Base-by-base conservation (phyloP, 345 rosid genomes). In the Euclidium syriacum region DNA sequence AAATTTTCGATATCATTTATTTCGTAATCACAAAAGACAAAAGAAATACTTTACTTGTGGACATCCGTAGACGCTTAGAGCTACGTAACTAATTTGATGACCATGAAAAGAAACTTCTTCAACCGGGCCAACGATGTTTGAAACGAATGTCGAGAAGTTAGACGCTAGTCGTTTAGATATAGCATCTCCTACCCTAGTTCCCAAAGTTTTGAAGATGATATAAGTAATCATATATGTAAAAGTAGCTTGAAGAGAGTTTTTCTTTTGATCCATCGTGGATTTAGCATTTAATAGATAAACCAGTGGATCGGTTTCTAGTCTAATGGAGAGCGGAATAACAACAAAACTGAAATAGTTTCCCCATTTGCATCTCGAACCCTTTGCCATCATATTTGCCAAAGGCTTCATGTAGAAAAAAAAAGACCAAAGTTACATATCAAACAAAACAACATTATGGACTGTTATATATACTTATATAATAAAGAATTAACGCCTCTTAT, bases 21-120 rank as follows among this genome's bases (percentile, higher is more conserved):
- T n/a, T n/a, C 7, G 8, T 1, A 29, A 29, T 5, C 5, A 29
- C 5, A 29, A 29, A 5, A 27, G 6, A 27, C 4, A 27, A 27
- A 27, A 6, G 6, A 27, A 27, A 6, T 3, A 27, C 5, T 71
- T 39, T 64, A 77, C 81, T 33, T 80, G 78, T 15, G 87, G 81
- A 10, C 75, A 80, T 5, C 79, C 81, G 22, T 75, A 78, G 24
- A 66, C 75, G 32, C 58, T 71, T 7, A 84, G 83, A 22, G 83
- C 84, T 30, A 83, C 30, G 71, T 68, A 83, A 52, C 77, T 69
- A 4, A 80, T 43, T 6, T 80, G 77, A 52, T 76, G 81, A 1
- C 79, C 84, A 42, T 65, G 78, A 39, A 78, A 78, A 50, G 68
- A 60, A 11, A 80, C 76, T 61, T 83, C 83, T 58, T 80, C 79